phyloP scores from a whole-genome alignment of 176 grass and related monocot genomes.

The Carex littledalei region DNA sequence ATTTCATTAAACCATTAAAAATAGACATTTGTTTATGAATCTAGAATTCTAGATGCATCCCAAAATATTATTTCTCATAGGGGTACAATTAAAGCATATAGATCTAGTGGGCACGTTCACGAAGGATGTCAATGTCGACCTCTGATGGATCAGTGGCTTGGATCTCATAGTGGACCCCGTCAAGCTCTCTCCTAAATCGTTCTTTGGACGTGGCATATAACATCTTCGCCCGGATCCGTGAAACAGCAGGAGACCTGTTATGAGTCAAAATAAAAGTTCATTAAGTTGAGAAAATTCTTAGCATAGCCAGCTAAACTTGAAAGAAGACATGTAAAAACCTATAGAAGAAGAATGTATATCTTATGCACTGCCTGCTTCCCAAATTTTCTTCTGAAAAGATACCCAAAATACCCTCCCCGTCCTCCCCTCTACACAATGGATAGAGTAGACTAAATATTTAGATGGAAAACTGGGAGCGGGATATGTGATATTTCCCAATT shows the following conservation, averaged over 20 bases:
- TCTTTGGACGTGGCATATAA: constrained; percentile 89
- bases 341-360: neutral
- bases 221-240: constrained; percentile 98
- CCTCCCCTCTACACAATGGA: neutral
- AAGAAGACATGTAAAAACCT: neutral
- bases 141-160: constrained; percentile 87
- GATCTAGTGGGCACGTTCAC: constrained; percentile 71
- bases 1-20: neutral
- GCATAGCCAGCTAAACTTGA: neutral
- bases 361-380: neutral
- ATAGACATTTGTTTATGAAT: neutral
- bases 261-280: neutral
- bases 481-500: neutral
- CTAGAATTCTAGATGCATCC: neutral
- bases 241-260: constrained; percentile 69
- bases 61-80: neutral
- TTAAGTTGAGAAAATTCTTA: neutral
- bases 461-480: neutral
- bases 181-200: constrained; percentile 76
- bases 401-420: neutral
- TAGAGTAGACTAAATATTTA: too few species aligned
- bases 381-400: neutral
- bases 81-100: neutral
- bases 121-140: constrained; percentile 62
- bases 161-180: constrained; percentile 97